A percentile compares a stretch with the other conserved stretches of the same genome.
Evolutionary conservation across 2,329 filamentous ascomycete genomes (phyloP).

Genomic region (Emmonsiellopsis sp.): DNA sequence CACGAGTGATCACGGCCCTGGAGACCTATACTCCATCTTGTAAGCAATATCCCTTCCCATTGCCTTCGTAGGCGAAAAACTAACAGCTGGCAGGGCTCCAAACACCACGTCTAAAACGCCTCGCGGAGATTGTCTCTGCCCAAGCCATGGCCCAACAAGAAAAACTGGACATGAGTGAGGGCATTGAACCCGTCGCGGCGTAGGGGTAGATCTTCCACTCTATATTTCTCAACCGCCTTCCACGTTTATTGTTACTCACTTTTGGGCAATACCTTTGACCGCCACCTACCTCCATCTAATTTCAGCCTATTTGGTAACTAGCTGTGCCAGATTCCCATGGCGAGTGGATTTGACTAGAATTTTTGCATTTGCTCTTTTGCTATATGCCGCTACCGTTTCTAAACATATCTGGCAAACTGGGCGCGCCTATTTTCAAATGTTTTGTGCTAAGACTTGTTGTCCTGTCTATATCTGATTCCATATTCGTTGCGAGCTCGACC

Average conservation of each 20-base stretch:
- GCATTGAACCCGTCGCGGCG: conserved; percentile 13
- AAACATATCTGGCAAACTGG: neutral
- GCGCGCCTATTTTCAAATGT: neutral
- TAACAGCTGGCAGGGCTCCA: conserved; percentile 62
- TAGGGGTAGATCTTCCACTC: conserved; percentile 1
- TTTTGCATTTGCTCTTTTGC: neutral
- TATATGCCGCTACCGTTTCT: no score
- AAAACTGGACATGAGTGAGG: conserved; percentile 51
- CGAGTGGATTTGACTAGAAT: neutral
- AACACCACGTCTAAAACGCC: conserved; percentile 85
- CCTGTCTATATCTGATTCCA: no score
- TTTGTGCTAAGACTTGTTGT: no score
- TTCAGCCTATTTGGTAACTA: neutral
- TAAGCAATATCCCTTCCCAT: conserved; percentile 43
- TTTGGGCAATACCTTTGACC: neutral
- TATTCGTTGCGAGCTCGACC: no score
- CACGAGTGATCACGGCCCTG: conserved; percentile 85
- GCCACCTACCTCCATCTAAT: neutral
- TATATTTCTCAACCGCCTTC: neutral
- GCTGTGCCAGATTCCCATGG: no score
- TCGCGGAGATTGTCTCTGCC: conserved; percentile 96
- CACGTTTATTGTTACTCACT: neutral
- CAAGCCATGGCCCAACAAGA: conserved; percentile 95
- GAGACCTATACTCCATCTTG: conserved; percentile 98
- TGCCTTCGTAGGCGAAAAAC: neutral